Evolutionary conservation across 139 green algal species (phyloP).

Genomic region (Eudorina sp.): DNA sequence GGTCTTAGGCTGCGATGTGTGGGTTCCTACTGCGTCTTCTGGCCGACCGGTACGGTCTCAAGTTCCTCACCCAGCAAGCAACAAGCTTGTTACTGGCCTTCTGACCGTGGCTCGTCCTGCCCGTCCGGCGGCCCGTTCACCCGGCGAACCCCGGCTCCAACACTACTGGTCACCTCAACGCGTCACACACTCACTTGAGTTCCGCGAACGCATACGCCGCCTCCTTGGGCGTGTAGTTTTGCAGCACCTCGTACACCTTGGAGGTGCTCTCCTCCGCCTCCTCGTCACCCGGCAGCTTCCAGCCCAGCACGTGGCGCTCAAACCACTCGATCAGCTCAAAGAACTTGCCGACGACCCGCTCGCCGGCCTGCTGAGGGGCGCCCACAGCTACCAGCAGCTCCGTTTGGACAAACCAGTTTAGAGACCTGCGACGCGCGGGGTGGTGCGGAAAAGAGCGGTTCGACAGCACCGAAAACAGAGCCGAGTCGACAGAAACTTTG

Average conservation of each 20-base stretch:
- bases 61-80: too few species aligned
- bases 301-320: constrained; percentile 68
- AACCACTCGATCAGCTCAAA: constrained; percentile 66
- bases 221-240: constrained; percentile 41
- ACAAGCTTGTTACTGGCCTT: too few species aligned
- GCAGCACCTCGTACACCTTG: constrained; percentile 50
- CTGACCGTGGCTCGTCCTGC: too few species aligned
- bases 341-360: constrained; percentile 60
- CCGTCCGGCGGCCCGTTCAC: too few species aligned
- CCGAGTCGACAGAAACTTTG: too few species aligned
- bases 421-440: constrained; percentile 58
- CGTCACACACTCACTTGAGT: constrained; percentile 22
- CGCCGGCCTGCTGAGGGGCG: constrained; percentile 66
- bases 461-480: too few species aligned
- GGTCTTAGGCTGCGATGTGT: too few species aligned
- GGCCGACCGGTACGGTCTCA: too few species aligned
- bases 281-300: constrained; percentile 65
- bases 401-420: constrained; percentile 71
- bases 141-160: too few species aligned
- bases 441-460: too few species aligned
- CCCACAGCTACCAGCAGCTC: constrained; percentile 75
- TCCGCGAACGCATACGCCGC: constrained; percentile 41
- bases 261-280: constrained; percentile 22
- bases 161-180: not conserved
- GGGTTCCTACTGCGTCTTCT: too few species aligned